A percentile compares a stretch with the other conserved stretches of the same genome.
These are phyloP conservation scores for Cercophora scortea DNA, from an alignment of 495 filamentous ascomycete species.

Conservation along the genomic window DNA sequence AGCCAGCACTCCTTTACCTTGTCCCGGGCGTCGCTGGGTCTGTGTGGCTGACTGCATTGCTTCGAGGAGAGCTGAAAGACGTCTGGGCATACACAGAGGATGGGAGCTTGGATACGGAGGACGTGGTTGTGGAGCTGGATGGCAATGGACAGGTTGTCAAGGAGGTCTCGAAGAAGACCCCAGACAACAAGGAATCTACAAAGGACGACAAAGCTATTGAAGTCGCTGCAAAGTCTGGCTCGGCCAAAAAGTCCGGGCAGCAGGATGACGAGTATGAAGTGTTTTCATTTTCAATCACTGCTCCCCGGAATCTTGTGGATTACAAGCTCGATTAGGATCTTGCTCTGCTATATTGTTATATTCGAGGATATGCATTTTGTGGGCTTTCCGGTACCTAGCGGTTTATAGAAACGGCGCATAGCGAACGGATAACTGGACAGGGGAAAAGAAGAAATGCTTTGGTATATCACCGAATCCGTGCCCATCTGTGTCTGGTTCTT, in stretches of 20 bases:
- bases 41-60: constrained; percentile 71
- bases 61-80: constrained; percentile 57
- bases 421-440: too few relatives aligned
- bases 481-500: too few relatives aligned
- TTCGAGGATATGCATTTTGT: too few relatives aligned
- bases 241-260: neutral
- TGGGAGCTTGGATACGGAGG: constrained; percentile 39
- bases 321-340: neutral
- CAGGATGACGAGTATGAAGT: constrained; percentile 10
- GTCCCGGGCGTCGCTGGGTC: constrained; percentile 75
- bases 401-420: too few relatives aligned
- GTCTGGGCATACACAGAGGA: constrained; percentile 84
- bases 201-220: neutral
- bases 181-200: neutral
- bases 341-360: too few relatives aligned
- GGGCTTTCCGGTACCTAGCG: too few relatives aligned
- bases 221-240: neutral
- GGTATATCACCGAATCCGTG: too few relatives aligned
- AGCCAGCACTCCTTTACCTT: constrained; percentile 88
- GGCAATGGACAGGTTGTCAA: constrained; percentile 11
- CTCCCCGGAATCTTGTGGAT: constrained; percentile 5
- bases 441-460: too few relatives aligned
- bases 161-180: constrained; percentile 4
- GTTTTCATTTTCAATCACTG: constrained; percentile 20
- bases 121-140: constrained; percentile 37